Base-by-base conservation (phyloP, 192 early-diverging fungal species). In the Mortierella hygrophila region DNA sequence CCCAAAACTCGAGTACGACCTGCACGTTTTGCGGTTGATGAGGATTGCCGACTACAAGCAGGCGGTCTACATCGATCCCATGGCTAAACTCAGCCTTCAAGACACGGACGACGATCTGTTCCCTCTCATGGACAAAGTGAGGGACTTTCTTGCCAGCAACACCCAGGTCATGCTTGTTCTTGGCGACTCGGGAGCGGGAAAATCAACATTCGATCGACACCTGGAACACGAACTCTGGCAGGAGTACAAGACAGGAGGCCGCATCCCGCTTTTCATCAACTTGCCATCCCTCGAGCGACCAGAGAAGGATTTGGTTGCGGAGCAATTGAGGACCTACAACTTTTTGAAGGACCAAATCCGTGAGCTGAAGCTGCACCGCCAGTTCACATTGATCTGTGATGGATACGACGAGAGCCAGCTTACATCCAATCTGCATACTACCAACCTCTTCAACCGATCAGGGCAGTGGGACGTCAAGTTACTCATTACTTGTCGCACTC, bases 401-500 rank as follows among this genome's bases (percentile, higher is more conserved):
- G 70, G 70, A 26, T 72, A 72, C 26, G 70, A 72, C 23, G 70
- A 72, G 10, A 49, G 70, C 10, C 70, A 47, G 26, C 37, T 8
- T 3, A 2, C 4, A 0, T n/a, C n/a, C n/a, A 72, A 72, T 40
- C 70, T 72, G 6, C 23, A 72, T 23, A 0, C 11, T 0, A 47
- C 15, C 70, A 72, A 44, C 42, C 4, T 29, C 0, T 41, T 80
- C 29, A 80, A 74, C 35, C 72, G 54, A 16, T 8, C 15, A 6
- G 79, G 79, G n/a, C n/a, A n/a, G 29, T 80, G 79, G 79, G 0
- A 69, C 11, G 63, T 37, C 7, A 57, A 80, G 21, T 68, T 80
- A 63, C 44, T 80, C 18, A 42, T 80, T 72, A 80, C 60, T 35
- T 80, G 79, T 46, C 55, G 79, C 0, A 74, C 42, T n/a, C 72